Evolutionary conservation across 2,329 filamentous ascomycete genomes (phyloP), one percentile per base, ranked within the genome.

Genomic region (Colletotrichum viniferum): DNA sequence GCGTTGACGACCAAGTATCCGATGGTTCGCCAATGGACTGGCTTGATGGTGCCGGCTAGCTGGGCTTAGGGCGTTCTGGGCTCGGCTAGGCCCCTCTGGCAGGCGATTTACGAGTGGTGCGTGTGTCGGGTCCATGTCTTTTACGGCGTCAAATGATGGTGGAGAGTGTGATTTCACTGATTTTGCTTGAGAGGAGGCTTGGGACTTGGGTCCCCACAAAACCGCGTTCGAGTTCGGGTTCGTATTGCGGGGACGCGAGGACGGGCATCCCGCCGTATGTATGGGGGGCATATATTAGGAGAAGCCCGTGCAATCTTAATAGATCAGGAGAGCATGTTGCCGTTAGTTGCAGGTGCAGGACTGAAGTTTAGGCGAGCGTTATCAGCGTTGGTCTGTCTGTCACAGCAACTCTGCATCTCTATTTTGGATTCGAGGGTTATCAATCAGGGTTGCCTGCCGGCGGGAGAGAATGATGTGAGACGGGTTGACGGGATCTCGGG

Each of bases 201-300:
- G 16, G 26, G 62, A 43, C 18, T 3, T 48, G 24, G 14, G 32
- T 9, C n/a, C 12, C 32, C 55, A 69, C 12, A 55, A 18, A 36
- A 34, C 30, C 65, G 26, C 26, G 55, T 72, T 71, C 62, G 72
- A 18, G 69, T 72, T 74, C 69, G 69, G 36, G 16, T 72, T 74
- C 69, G 72, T 62, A 67, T 74, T 67, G 24, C 26, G 69, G 72
- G 30, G 32, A 43, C 10, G 14, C 16, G 55, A 30, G 8, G 32
- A 38, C 60, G 32, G 7, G 32, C 32, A 38, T n/a, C n/a, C 43
- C 43, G 21, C 43, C 10, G 43, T 52, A 52, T 52, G 43, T 52
- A 52, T 52, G 43, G 43, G 43, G 43, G 43, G 43, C 9, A 52
- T 24, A 52, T 52, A 65, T 32, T 52, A 65, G 7, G 34, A 38